phyloP scores from a whole-genome alignment of 2,329 filamentous ascomycete species.

The Aspergillus phoenicis region DNA sequence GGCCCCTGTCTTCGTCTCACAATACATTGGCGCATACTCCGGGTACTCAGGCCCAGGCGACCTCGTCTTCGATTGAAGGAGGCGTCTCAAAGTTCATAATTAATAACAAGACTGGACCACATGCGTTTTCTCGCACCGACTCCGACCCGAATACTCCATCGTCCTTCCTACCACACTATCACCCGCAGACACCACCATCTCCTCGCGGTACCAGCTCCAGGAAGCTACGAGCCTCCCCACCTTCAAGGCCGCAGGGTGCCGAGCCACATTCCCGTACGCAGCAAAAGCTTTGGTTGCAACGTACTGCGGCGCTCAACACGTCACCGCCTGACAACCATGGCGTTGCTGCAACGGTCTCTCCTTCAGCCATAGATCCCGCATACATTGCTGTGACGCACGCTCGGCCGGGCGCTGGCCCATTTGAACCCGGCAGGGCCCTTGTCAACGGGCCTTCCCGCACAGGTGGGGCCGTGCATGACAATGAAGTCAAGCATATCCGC shows the following conservation, averaged over 20 bases:
- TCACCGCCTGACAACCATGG: constrained; percentile 47
- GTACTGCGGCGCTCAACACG: constrained; percentile 48
- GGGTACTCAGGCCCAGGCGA: constrained; percentile 38
- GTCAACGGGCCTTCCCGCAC: constrained; percentile 33
- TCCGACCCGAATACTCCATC: constrained; percentile 51
- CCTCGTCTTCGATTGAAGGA: constrained; percentile 52
- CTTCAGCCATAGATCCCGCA: constrained; percentile 40
- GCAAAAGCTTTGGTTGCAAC: constrained; percentile 52
- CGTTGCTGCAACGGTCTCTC: constrained; percentile 32
- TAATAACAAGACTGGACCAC: constrained; percentile 33
- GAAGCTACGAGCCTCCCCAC: constrained; percentile 37
- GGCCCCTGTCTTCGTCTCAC: constrained; percentile 35
- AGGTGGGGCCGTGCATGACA: constrained; percentile 34
- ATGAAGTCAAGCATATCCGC: constrained; percentile 43
- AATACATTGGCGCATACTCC: constrained; percentile 30
- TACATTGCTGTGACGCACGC: constrained; percentile 34
- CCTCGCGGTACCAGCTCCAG: constrained; percentile 32
- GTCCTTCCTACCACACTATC: constrained; percentile 51
- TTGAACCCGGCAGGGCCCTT: constrained; percentile 32
- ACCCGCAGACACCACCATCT: constrained; percentile 49
- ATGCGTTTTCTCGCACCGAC: constrained; percentile 41
- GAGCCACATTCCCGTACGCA: constrained; percentile 50
- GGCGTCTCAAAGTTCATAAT: constrained; percentile 51
- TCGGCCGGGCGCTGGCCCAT: constrained; percentile 33
- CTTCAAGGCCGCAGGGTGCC: constrained; percentile 37